Conservation (phyloP, 441 rosid species). For the Populus trichocarpa region DNA sequence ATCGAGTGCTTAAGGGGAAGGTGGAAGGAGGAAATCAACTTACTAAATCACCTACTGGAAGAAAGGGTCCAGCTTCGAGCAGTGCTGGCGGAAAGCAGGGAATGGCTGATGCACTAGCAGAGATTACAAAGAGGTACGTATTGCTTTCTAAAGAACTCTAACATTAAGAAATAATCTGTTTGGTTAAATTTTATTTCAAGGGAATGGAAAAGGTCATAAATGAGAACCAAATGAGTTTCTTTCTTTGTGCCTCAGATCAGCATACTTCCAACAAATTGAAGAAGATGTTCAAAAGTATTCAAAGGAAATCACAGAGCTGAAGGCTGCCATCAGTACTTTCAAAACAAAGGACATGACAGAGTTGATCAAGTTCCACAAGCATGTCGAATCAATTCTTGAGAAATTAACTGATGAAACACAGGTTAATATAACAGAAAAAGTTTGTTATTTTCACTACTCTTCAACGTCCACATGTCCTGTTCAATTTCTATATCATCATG, state of each 20-base stretch:
- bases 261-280: conserved; percentile 82
- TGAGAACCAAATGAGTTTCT: background rate
- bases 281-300: conserved; percentile 64
- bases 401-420: conserved; percentile 77
- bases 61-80: conserved; percentile 28
- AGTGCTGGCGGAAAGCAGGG: conserved; percentile 66
- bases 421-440: conserved; percentile 9
- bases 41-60: conserved; percentile 33
- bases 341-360: conserved; percentile 74
- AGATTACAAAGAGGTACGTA: conserved; percentile 73
- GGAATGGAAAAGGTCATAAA: background rate
- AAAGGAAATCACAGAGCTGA: conserved; percentile 52
- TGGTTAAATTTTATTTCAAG: background rate
- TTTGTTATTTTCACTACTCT: background rate
- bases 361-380: conserved; percentile 55
- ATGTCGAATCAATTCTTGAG: conserved; percentile 74
- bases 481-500: background rate
- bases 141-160: background rate
- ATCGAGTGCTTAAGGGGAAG: conserved; percentile 67
- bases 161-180: background rate
- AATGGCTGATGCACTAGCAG: conserved; percentile 96
- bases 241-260: conserved; percentile 49
- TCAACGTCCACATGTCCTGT: background rate
- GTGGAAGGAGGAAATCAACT: conserved; percentile 55
- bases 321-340: conserved; percentile 49